Evolutionary conservation across 768 basidiomycete species (phyloP), one percentile per base, ranked within the genome.

Genomic region (Chlorophyllum brunneum): DNA sequence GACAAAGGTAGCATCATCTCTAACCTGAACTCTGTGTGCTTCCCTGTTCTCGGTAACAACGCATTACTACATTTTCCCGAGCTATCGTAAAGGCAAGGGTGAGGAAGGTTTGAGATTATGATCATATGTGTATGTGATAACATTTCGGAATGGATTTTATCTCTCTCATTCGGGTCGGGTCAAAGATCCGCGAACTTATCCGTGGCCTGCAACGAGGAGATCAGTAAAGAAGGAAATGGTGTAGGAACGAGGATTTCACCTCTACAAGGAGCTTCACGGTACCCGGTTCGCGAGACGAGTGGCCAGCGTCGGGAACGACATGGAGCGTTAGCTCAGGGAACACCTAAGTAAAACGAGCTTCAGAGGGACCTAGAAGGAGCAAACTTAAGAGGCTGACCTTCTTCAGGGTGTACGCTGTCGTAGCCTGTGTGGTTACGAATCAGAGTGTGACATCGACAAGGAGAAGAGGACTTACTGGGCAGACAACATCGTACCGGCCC

Each of bases 401-500:
- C 74, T 92, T 92, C 47, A 95, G 75, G 1, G 77, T 81, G 63
- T 81, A 87, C 6, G 92, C 92, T 5, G 89, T 91, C 11, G 83
- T 90, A 9, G 86, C 79, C 86, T 88, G 41, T 8, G 2, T 7
- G 18, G 18, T 24, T 18, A 23, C 24, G 27, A 5, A 27, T 13
- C 10, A 15, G 13, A 15, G 20, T 42, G 30, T 33, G n/a, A n/a
- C n/a, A n/a, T 24, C 26, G n/a, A 20, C 15, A 44, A 23, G 16
- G 6, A 42, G 33, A 5, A 7, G 44, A 15, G 36, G 15, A 57
- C 79, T 31, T 68, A 92, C 86, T 8, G 92, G 89, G 63, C 93
- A 97, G 41, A 97, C 80, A 11, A 89, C 81, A 59, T 95, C 93
- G 61, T 95, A 95, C 67, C 93, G 76, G 33, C 92, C 91, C 72